Evolutionary conservation across 2,329 filamentous ascomycete genomes (phyloP).

Genomic region (Ophidiomyces ophidiicola): DNA sequence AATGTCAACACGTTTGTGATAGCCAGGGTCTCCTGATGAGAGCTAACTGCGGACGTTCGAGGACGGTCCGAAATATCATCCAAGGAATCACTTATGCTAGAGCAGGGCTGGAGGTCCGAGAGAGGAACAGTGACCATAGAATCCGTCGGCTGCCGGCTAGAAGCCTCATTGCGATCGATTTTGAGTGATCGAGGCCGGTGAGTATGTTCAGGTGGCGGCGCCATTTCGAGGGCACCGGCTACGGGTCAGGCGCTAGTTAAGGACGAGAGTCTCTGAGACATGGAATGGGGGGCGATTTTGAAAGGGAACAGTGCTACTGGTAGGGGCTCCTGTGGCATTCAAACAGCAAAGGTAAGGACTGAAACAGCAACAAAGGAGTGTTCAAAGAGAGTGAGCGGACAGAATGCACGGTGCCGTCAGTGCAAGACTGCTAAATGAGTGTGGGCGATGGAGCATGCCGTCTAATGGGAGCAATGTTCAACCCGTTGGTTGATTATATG

Average conservation of each 20-base stretch:
- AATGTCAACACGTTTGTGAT: background rate
- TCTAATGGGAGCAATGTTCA: too few species aligned
- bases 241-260: too few species aligned
- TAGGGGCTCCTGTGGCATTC: too few species aligned
- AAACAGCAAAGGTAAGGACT: constrained; percentile 8
- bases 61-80: constrained; percentile 1
- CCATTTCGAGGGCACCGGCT: background rate
- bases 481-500: too few species aligned
- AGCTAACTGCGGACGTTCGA: background rate
- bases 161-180: constrained; percentile 15
- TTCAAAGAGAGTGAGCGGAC: background rate
- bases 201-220: background rate
- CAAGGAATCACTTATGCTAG: constrained; percentile 3
- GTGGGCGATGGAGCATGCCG: background rate
- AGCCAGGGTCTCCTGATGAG: background rate
- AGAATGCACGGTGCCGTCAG: constrained; percentile 6
- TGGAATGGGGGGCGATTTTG: background rate
- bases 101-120: constrained; percentile 49
- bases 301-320: background rate
- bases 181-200: constrained; percentile 2
- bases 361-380: constrained; percentile 4
- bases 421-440: constrained; percentile 1
- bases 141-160: constrained; percentile 38
- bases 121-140: constrained; percentile 68
- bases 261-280: background rate